Base-by-base conservation (phyloP, 148 eudicot species). In the Diospyros lotus region DNA sequence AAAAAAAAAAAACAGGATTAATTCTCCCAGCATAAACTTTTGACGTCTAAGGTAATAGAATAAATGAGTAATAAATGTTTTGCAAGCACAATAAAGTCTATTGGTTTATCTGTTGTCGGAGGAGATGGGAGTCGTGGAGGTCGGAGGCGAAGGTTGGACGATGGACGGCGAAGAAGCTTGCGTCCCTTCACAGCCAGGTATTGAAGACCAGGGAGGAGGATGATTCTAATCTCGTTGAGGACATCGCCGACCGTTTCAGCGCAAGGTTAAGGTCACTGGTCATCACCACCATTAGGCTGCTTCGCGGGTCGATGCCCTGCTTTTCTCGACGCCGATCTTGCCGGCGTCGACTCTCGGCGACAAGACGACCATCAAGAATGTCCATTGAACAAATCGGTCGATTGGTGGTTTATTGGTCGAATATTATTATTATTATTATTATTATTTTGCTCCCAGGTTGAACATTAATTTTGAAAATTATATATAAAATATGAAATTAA, bases 121-220 rank as follows among this genome's bases (percentile, higher is more conserved):
- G 60, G 86, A 79, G 66, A 61, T 39, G n/a, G 72, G 79, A 77
- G 58, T 79, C 79, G 12, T 71, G 74, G 75, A 77, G 64, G 56
- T 73, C 80, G 50, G 77, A 73, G 48, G 65, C 75, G 70, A 72
- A 15, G 75, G 11, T 42, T 0, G 48, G 60, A 71, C 61, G 54
- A 50, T 59, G 73, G 73, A 45, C 70, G 75, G 45, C 64, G 76
- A 77, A 18, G 79, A 76, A 71, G 79, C 38, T 59, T 9, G 65
- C 10, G 56, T 18, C 40, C 12, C 76, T 80, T 52, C 88, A 77
- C 43, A 79, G 56, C 69, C 89, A 84, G 71, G 73, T 86, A 44
- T 15, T 81, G 84, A 86, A 74, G 79, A 63, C 84, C 51, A 75
- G 83, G 50, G 81, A 71, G 4, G 89, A 86, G 61, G n/a, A n/a